Base-by-base conservation (phyloP, 2,329 filamentous ascomycete genomes). In the Diaporthe helianthi region DNA sequence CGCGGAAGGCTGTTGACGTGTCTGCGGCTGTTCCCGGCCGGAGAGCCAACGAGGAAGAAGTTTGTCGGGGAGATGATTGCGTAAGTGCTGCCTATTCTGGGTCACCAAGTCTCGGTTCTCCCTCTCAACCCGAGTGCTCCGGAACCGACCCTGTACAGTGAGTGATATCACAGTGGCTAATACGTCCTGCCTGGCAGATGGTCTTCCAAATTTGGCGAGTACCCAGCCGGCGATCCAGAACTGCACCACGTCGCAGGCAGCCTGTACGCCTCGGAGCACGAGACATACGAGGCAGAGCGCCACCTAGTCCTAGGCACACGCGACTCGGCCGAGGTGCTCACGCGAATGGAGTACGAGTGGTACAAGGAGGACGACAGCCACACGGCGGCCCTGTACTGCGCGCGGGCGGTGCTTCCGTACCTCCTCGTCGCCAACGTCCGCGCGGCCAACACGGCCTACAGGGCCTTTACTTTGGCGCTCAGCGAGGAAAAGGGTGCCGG, bases 31-130 rank as follows among this genome's bases (percentile, higher is more conserved):
- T 98, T 99, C 75, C 89, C 92, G 17, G 83, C 87, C 31, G 90
- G 91, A 65, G 96, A 99, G 82, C 95, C 95, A 4, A 97, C 92
- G 67, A 88, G 94, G 77, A 98, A 97, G 88, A 93, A 93, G 81
- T 97, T 94, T 77, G 91, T 98, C 51, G 89, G 87, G 29, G 94
- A 97, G 78, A 92, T 94, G 78, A 89, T 98, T 74, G 87, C 86
- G 87, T 93, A 81, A 72, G 89, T 82, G 4, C n/a, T 12, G 9
- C 15, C 13, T 4, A 2, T 44, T 12, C n/a, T 13, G 47, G n/a
- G 29, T 17, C 19, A 9, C 8, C 15, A 33, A 17, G 8, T 22
- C 26, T 22, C 29, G 17, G 17, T 13, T 5, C 15, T 13, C 2
- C 15, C 29, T 53, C 19, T 29, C 9, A 4, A 33, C 51, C 1